A percentile compares a stretch with the other conserved stretches of the same genome.
Conservation (phyloP, 2,329 filamentous ascomycete species). For the Aspergillus brasiliensis region DNA sequence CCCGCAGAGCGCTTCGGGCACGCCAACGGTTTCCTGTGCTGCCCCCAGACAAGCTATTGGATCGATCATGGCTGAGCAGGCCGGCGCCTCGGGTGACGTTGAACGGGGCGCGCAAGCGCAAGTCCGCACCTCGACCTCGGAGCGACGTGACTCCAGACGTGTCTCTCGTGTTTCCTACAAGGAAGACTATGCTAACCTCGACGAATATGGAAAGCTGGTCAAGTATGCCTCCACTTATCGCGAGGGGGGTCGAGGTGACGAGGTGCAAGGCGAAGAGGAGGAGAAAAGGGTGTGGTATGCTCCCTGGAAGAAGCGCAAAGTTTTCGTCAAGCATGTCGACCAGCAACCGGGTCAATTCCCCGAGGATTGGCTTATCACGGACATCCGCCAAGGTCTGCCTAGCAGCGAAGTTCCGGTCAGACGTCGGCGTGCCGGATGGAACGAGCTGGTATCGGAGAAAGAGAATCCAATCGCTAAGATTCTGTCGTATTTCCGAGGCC, state of each 20-base stretch:
- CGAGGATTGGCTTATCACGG: slow-evolving; percentile 68
- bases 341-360: slow-evolving; percentile 51
- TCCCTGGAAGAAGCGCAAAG: slow-evolving; percentile 53
- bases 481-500: slow-evolving; percentile 72
- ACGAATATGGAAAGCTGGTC: slow-evolving; percentile 68
- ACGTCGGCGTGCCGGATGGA: slow-evolving; percentile 68
- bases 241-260: slow-evolving; percentile 51
- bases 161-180: slow-evolving; percentile 40
- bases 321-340: slow-evolving; percentile 28
- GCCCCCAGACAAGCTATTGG: slow-evolving; percentile 7
- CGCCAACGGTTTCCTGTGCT: slow-evolving; percentile 6
- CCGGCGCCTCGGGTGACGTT: slow-evolving; percentile 17
- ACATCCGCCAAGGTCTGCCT: slow-evolving; percentile 66
- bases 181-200: slow-evolving; percentile 41
- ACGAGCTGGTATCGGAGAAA: slow-evolving; percentile 76
- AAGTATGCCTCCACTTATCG: slow-evolving; percentile 69
- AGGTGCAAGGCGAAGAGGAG: slow-evolving; percentile 41
- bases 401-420: slow-evolving; percentile 60
- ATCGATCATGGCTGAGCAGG: slow-evolving; percentile 27
- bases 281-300: slow-evolving; percentile 62
- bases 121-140: slow-evolving; percentile 28
- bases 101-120: slow-evolving; percentile 20
- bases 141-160: slow-evolving; percentile 27
- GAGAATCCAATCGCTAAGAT: slow-evolving; percentile 74
- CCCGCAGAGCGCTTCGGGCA: slow-evolving; percentile 7